Base-by-base conservation (phyloP, 495 filamentous ascomycete genomes). In the Tuber microsphaerosporum region DNA sequence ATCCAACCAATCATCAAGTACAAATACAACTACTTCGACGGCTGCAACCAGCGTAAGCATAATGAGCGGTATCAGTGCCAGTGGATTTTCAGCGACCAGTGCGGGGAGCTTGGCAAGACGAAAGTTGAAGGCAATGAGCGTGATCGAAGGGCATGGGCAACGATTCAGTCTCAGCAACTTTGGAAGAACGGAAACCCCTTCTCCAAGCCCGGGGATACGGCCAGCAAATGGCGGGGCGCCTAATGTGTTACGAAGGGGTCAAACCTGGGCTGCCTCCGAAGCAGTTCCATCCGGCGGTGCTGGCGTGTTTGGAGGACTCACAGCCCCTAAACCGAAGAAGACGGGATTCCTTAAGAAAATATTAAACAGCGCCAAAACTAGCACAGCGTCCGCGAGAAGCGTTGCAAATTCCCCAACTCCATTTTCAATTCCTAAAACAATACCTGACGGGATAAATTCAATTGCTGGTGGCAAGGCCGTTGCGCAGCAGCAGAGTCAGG, bases 321-420 rank as follows among this genome's bases (percentile, higher is more conserved):
- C 90, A n/a, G 88, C 92, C 16, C 92, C 93, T 0, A 98, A 94
- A 83, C 86, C 90, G 7, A 97, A 94, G 84, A 98, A 95, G 85
- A 90, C 90, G 61, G 94, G 94, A 34, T 97, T 99, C 82, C 93
- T 99, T 84, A 97, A 95, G 85, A 96, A 96, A 80, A 94, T 99
- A 72, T 88, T 98, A 48, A 94, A 97, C 74, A 92, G 93, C 16
- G 95, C 94, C 17, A 97, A 96, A 84, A 97, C 96, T 0, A 92
- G 92, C 20, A 94, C 97, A 16, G 95, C 95, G 2, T 94, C 90
- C 81, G 92, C 92, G 41, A 89, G 95, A 78, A 94, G 92, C 74
- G 95, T 91, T 76, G 94, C 97, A 39, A 86, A 85, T 70, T 73
- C 71, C 34, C 83, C 88, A 26, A 82, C 86, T 34, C 84, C 84